A percentile compares a stretch with the other conserved stretches of the same genome.
These are phyloP conservation scores for Solanum lignicaule DNA, from an alignment of 257 asterid species.

Conservation along the genomic window DNA sequence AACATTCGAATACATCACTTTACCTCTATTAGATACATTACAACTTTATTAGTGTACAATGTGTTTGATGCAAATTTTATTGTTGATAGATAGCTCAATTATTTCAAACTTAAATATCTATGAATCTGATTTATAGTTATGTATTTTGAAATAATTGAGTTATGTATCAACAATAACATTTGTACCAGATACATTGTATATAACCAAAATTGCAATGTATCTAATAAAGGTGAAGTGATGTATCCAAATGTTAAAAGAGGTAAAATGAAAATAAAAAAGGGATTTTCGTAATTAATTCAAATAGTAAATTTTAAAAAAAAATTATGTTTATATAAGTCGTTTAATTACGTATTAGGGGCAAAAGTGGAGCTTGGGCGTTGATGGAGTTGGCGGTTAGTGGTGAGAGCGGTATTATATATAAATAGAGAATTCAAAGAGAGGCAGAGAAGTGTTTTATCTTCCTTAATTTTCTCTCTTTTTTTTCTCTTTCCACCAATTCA, in stretches of 20 bases:
- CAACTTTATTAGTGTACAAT: not conserved
- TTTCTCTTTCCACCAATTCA: not conserved
- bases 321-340: not conserved
- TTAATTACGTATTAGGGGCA: not conserved
- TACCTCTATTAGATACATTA: not conserved
- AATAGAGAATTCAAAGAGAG: not conserved
- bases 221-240: not conserved
- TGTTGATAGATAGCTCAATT: not conserved
- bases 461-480: not conserved
- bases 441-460: not conserved
- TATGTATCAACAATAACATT: not conserved
- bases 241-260: not conserved
- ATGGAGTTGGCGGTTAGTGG: not conserved
- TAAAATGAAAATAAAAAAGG: too few relatives aligned
- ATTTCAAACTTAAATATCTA: too few relatives aligned
- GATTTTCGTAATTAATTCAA: too few relatives aligned
- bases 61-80: not conserved
- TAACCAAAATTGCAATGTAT: not conserved
- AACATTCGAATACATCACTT: too few relatives aligned
- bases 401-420: not conserved
- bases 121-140: not conserved
- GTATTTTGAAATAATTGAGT: not conserved
- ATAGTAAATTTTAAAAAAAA: rapidly evolving
- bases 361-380: not conserved
- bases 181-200: not conserved